Conservation (phyloP, 306 rosid genomes). For the Cajanus cajan region DNA sequence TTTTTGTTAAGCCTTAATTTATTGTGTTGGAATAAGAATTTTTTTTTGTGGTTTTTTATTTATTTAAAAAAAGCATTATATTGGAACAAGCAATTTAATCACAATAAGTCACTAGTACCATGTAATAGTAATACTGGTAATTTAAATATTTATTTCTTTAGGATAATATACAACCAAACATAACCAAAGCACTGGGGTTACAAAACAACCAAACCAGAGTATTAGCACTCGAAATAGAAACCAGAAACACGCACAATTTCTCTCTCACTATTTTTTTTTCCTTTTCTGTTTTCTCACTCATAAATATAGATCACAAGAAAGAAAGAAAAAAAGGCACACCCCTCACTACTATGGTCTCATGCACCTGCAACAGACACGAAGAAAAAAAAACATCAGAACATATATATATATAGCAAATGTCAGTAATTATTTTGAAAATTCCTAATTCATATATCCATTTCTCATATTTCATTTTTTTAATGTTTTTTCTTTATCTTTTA, state of each 20-base stretch:
- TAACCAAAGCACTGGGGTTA: constrained; percentile 11
- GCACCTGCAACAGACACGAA: constrained; percentile 24
- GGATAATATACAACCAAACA: constrained; percentile 7
- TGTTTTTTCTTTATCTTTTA: too few species aligned
- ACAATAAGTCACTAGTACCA: not conserved
- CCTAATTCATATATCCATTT: too few species aligned
- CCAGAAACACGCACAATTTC: not conserved
- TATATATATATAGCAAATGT: not conserved
- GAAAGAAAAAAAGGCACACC: not conserved
- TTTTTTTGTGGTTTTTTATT: too few species aligned
- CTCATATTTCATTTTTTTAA: too few species aligned
- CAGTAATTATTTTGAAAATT: not conserved
- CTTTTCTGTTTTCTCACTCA: not conserved
- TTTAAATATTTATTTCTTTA: not conserved
- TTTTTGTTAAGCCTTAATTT: not conserved
- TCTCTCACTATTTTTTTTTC: not conserved
- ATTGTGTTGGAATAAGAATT: not conserved
- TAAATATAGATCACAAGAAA: not conserved
- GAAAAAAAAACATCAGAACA: not conserved
- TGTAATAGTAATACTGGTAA: not conserved
- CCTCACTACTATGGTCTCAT: constrained; percentile 24
- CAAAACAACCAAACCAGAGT: not conserved
- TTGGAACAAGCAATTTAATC: not conserved
- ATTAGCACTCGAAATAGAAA: not conserved
- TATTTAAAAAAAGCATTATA: too few species aligned